Evolutionary conservation across 495 filamentous ascomycete species (phyloP).

Genomic region (Aspergillus sparsus): DNA sequence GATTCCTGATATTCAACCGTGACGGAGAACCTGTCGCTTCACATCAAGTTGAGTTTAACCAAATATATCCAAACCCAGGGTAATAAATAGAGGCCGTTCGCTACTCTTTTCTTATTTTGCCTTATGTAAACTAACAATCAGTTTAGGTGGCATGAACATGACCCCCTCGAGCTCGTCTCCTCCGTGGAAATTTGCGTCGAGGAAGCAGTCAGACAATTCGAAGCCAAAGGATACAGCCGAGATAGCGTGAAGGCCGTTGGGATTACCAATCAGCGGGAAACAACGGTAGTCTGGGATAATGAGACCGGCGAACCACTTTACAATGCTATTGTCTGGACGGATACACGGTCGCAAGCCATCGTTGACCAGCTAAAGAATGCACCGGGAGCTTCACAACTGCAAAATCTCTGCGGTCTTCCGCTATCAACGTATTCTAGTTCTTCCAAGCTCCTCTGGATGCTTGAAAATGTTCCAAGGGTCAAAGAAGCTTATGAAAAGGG

Average conservation of each 20-base stretch:
- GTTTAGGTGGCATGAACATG: slow-evolving; percentile 88
- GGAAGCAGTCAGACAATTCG: slow-evolving; percentile 69
- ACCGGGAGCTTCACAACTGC: slow-evolving; percentile 63
- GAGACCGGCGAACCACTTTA: slow-evolving; percentile 81
- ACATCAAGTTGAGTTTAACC: slow-evolving; percentile 89
- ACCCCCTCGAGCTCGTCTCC: slow-evolving; percentile 73
- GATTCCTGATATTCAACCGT: slow-evolving; percentile 87
- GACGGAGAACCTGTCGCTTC: slow-evolving; percentile 77
- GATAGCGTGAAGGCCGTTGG: slow-evolving; percentile 77
- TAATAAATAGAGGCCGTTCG: slow-evolving; percentile 44
- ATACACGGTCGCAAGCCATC: slow-evolving; percentile 78
- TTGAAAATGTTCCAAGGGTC: slow-evolving; percentile 71
- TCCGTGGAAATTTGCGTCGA: slow-evolving; percentile 87
- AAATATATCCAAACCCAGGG: slow-evolving; percentile 89
- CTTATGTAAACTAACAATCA: slow-evolving; percentile 9
- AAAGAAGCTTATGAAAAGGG: slow-evolving; percentile 75
- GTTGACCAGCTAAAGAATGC: slow-evolving; percentile 73
- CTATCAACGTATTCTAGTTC: slow-evolving; percentile 93
- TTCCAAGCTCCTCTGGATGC: slow-evolving; percentile 86
- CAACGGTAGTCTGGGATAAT: slow-evolving; percentile 88
- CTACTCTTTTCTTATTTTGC: not conserved
- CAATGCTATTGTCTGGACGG: slow-evolving; percentile 94
- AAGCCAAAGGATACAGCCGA: slow-evolving; percentile 63
- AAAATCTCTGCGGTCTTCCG: slow-evolving; percentile 79
- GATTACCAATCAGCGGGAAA: slow-evolving; percentile 96